Conservation (phyloP, 495 filamentous ascomycete species). For the Annulohypoxylon nitens region DNA sequence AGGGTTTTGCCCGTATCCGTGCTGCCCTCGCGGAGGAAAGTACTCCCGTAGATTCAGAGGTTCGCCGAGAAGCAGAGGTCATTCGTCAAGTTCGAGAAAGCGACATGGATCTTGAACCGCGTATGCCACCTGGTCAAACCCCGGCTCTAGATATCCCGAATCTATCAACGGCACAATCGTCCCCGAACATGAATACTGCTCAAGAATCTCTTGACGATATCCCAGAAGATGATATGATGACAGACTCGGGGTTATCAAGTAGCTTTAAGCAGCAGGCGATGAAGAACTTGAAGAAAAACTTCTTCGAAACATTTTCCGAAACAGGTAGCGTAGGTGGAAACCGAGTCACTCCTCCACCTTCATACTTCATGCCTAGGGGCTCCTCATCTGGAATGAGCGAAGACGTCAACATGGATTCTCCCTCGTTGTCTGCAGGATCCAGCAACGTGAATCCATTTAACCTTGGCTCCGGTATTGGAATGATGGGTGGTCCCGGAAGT, state of each 20-base stretch:
- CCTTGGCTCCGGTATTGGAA: conserved; percentile 27
- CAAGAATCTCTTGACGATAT: conserved; percentile 68
- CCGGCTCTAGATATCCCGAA: conserved; percentile 40
- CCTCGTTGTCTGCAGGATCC: conserved; percentile 65
- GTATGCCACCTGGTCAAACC: conserved; percentile 41
- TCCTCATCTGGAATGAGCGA: conserved; percentile 76
- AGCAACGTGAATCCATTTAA: conserved; percentile 37
- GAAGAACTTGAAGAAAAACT: conserved; percentile 76
- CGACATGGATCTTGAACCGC: conserved; percentile 66
- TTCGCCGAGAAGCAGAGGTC: conserved; percentile 92
- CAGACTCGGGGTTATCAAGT: conserved; percentile 67
- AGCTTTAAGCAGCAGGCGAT: conserved; percentile 80
- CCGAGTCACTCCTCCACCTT: conserved; percentile 74
- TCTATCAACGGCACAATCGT: conserved; percentile 65
- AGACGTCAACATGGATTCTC: conserved; percentile 82
- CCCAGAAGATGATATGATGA: conserved; percentile 72
- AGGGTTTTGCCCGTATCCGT: conserved; percentile 91
- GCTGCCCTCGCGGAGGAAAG: conserved; percentile 90
- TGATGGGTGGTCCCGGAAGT: conserved; percentile 29
- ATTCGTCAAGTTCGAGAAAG: conserved; percentile 91
- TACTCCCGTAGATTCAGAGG: conserved; percentile 87
- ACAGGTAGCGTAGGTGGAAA: conserved; percentile 64
- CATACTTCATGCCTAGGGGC: conserved; percentile 64
- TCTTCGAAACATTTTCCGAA: conserved; percentile 82
- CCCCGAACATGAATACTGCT: conserved; percentile 57